These are phyloP conservation scores for Exophiala phaeomuriformis DNA, from an alignment of 2,329 filamentous ascomycete genomes.

Conservation along the genomic window DNA sequence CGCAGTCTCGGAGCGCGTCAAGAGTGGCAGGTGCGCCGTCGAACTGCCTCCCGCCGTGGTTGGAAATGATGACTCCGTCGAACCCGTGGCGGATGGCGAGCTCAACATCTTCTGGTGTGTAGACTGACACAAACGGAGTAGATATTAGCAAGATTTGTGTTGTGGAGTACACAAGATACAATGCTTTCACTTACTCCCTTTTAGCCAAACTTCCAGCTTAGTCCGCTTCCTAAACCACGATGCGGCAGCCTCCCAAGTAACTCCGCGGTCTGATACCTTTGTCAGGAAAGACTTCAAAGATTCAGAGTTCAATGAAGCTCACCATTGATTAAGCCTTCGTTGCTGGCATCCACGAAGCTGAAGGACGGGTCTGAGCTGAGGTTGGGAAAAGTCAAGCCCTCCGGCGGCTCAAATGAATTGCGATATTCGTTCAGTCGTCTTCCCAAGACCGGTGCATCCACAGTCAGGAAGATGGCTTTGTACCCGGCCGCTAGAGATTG, in stretches of 20 bases:
- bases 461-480: constrained; percentile 49
- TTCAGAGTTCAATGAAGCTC: constrained; percentile 14
- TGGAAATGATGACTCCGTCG: constrained; percentile 23
- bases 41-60: constrained; percentile 24
- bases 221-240: constrained; percentile 42
- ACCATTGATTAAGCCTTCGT: constrained; percentile 10
- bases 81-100: constrained; percentile 21
- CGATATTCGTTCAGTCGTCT: constrained; percentile 48
- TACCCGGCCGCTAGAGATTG: constrained; percentile 39
- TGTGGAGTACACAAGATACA: constrained; percentile 25
- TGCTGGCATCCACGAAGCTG: constrained; percentile 11
- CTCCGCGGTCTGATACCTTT: constrained; percentile 23
- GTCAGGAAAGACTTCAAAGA: too few species aligned
- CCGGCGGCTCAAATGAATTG: constrained; percentile 40
- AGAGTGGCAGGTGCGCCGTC: constrained; percentile 23
- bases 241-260: constrained; percentile 47
- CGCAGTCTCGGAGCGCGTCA: constrained; percentile 22
- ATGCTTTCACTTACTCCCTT: constrained; percentile 22
- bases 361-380: constrained; percentile 5
- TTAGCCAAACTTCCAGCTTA: constrained; percentile 24
- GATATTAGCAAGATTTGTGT: not conserved
- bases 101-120: constrained; percentile 21
- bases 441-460: constrained; percentile 50
- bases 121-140: constrained; percentile 5
- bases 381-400: constrained; percentile 25